Conservation (phyloP, 2,329 filamentous ascomycete species). For the Pyricularia sp. region DNA sequence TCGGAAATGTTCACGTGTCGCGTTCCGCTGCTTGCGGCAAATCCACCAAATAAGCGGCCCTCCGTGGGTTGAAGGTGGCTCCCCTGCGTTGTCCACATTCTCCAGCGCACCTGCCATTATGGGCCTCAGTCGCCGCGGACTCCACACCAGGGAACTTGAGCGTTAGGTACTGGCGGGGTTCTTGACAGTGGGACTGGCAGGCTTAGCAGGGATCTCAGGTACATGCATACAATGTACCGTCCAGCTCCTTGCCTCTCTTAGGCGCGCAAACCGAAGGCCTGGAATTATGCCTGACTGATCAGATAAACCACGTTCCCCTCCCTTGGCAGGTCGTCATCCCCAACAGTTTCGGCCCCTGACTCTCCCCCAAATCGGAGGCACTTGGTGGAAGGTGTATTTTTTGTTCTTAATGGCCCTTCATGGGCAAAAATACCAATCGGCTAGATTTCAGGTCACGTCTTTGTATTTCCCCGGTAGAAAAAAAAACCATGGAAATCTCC, state of each 20-base stretch:
- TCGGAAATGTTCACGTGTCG: not conserved
- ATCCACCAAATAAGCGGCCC: not conserved
- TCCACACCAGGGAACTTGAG: not conserved
- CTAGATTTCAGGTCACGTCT: not conserved
- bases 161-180: not conserved
- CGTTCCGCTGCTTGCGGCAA: not conserved
- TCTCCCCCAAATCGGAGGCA: not conserved
- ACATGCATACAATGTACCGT: not conserved
- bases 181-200: not conserved
- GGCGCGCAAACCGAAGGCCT: not conserved
- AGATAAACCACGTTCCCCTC: not conserved
- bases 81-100: not conserved
- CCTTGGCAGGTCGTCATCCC: conserved; percentile 1
- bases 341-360: conserved; percentile 1
- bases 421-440: not conserved
- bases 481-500: not conserved
- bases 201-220: not conserved
- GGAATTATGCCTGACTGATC: not conserved
- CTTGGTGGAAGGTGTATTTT: not conserved
- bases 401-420: not conserved
- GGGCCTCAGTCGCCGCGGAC: not conserved
- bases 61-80: not conserved
- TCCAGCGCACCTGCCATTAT: not conserved
- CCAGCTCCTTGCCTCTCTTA: not conserved
- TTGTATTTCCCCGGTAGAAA: not conserved